Evolutionary conservation across 2,329 filamentous ascomycete genomes (phyloP).

Genomic region (Coniosporium tulheliwenetii): DNA sequence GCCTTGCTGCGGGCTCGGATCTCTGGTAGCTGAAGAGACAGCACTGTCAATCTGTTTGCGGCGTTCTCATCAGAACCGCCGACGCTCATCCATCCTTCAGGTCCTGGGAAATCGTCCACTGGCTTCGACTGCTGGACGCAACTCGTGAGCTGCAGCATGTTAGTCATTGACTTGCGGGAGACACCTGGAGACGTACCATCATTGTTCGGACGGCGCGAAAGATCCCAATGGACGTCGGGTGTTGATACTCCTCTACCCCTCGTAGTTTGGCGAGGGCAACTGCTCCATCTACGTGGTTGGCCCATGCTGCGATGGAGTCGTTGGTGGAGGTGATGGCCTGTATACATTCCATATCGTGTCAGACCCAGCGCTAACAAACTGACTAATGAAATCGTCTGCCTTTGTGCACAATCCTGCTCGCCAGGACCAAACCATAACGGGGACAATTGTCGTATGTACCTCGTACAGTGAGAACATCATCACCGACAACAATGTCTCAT

Average conservation of each 20-base stretch:
- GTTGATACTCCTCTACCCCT: conserved; percentile 21
- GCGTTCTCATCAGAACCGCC: conserved; percentile 19
- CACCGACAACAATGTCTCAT: conserved; percentile 22
- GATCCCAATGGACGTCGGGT: conserved; percentile 18
- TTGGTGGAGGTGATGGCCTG: conserved; percentile 22
- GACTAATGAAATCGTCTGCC: no score
- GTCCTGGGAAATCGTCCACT: conserved; percentile 20
- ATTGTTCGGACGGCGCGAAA: conserved; percentile 24
- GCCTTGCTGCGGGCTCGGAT: conserved; percentile 18
- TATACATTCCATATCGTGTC: no score
- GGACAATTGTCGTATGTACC: conserved; percentile 12
- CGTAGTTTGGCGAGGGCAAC: conserved; percentile 21
- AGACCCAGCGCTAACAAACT: no score
- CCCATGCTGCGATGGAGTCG: conserved; percentile 20
- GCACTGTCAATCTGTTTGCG: conserved; percentile 21
- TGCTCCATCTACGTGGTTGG: conserved; percentile 23
- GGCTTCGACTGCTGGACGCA: conserved; percentile 22
- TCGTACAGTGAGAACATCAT: conserved; percentile 25
- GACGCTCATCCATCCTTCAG: conserved; percentile 17
- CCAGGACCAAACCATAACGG: neutral
- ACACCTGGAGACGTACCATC: conserved; percentile 16
- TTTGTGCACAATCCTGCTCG: no score
- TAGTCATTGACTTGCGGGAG: conserved; percentile 1
- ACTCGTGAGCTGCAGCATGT: conserved; percentile 17
- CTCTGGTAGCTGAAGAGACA: conserved; percentile 22